A percentile compares a stretch with the other conserved stretches of the same genome.
phyloP scores from a whole-genome alignment of 495 filamentous ascomycete species.

The Amniculicola lignicola region DNA sequence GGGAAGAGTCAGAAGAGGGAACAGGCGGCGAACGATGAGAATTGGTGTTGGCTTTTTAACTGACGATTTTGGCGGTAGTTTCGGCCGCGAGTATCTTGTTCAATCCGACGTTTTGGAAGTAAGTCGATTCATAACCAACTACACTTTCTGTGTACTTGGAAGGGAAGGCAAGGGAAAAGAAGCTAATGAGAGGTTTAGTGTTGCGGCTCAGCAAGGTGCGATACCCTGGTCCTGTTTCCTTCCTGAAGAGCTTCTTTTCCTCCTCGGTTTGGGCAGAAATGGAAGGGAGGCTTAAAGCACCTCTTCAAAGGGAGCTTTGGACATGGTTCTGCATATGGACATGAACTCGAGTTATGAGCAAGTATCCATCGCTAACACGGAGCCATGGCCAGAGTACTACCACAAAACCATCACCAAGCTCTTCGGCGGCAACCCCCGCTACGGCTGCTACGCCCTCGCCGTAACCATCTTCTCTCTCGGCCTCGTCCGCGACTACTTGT shows the following conservation, averaged over 20 bases:
- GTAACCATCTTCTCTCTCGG: conserved; percentile 85
- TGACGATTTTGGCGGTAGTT: conserved; percentile 45
- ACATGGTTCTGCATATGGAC: no score
- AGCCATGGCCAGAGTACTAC: conserved; percentile 70
- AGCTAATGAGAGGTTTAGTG: no score
- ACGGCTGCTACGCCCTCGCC: conserved; percentile 88
- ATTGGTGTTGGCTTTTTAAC: no score
- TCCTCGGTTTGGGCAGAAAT: no score
- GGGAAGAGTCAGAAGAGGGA: no score
- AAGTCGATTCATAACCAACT: conserved; percentile 41
- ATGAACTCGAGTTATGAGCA: no score
- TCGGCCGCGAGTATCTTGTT: conserved; percentile 66
- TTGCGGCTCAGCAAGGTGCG: conserved; percentile 65
- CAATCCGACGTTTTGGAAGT: conserved; percentile 83
- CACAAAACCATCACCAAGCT: conserved; percentile 82
- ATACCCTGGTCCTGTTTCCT: conserved; percentile 1
- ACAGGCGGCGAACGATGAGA: no score
- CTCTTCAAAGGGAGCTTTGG: no score
- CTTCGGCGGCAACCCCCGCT: conserved; percentile 73
- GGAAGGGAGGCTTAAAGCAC: no score
- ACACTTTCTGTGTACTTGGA: no score
- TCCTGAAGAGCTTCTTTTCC: background rate
- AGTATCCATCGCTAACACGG: background rate
- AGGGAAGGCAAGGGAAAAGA: no score
- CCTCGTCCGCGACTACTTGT: conserved; percentile 76